Percentiles rank a stretch among this genome's conserved stretches.
These are phyloP conservation scores for Streptanthus diversifolius DNA, from an alignment of 345 rosid species.

Conservation along the genomic window DNA sequence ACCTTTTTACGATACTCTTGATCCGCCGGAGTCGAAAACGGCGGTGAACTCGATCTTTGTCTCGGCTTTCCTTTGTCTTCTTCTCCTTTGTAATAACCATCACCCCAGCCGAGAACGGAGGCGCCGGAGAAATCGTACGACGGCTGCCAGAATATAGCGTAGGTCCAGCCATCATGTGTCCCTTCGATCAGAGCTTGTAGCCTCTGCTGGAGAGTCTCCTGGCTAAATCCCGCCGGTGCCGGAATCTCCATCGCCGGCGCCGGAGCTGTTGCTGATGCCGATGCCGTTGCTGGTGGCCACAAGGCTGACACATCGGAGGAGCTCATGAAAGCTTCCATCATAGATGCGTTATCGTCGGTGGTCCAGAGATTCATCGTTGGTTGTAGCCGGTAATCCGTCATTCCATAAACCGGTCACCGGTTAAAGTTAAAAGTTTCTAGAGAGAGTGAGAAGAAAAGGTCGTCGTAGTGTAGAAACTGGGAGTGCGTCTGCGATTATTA, in stretches of 20 bases:
- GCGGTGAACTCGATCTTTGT: slow-evolving; percentile 30
- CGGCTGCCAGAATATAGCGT: slow-evolving; percentile 98
- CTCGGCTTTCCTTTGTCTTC: slow-evolving; percentile 55
- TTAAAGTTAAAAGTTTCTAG: neutral
- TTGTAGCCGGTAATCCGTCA: slow-evolving; percentile 51
- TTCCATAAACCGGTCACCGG: slow-evolving; percentile 34
- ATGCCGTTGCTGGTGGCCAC: slow-evolving; percentile 57
- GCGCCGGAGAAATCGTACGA: slow-evolving; percentile 66
- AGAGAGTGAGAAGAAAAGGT: neutral
- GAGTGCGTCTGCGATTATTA: slow-evolving; percentile 16
- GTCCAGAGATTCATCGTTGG: slow-evolving; percentile 83
- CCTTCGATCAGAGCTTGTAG: slow-evolving; percentile 82
- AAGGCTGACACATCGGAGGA: slow-evolving; percentile 61
- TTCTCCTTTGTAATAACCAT: slow-evolving; percentile 92
- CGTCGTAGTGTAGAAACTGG: slow-evolving; percentile 9
- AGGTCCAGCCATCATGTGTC: slow-evolving; percentile 77
- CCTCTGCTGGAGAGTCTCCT: slow-evolving; percentile 89
- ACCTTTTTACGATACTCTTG: slow-evolving; percentile 86
- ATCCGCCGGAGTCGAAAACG: slow-evolving; percentile 46
- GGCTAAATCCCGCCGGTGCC: slow-evolving; percentile 42
- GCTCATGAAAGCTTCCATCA: slow-evolving; percentile 97
- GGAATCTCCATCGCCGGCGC: slow-evolving; percentile 21
- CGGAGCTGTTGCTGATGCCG: slow-evolving; percentile 8
- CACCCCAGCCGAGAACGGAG: slow-evolving; percentile 82
- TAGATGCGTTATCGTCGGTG: slow-evolving; percentile 79